Conservation (phyloP, 2,329 filamentous ascomycete species). For the Ilyonectria sp. region DNA sequence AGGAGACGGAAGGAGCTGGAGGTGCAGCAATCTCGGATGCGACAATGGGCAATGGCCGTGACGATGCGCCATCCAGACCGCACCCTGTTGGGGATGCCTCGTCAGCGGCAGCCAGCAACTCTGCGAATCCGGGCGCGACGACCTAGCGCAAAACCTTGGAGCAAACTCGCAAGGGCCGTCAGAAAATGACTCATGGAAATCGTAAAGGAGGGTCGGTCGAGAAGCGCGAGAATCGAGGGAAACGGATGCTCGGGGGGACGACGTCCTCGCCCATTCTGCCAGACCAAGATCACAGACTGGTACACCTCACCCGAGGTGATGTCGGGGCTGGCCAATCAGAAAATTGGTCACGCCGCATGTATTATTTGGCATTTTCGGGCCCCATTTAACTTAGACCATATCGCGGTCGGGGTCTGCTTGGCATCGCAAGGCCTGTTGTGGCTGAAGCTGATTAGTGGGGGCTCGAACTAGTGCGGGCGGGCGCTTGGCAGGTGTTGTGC, state of each 20-base stretch:
- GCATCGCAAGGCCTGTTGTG: conserved; percentile 44
- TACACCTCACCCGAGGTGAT: conserved; percentile 54
- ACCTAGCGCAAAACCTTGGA: conserved; percentile 44
- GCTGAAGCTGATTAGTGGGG: conserved; percentile 46
- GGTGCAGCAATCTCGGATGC: conserved; percentile 51
- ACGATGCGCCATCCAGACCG: conserved; percentile 36
- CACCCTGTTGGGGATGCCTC: conserved; percentile 31
- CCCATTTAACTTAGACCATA: conserved; percentile 52
- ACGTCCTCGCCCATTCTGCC: conserved; percentile 48
- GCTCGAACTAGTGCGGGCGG: conserved; percentile 11
- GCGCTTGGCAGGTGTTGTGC: conserved; percentile 23
- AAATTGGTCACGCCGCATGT: conserved; percentile 54
- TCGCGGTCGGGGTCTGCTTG: conserved; percentile 45
- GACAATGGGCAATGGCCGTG: conserved; percentile 49
- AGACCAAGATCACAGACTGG: conserved; percentile 52
- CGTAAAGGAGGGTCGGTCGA: conserved; percentile 48
- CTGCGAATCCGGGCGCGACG: conserved; percentile 30
- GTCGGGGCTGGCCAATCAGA: conserved; percentile 57
- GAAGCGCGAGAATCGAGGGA: conserved; percentile 48
- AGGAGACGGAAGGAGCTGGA: conserved; percentile 20
- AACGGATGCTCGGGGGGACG: conserved; percentile 49
- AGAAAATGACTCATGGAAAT: conserved; percentile 52
- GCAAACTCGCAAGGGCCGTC: conserved; percentile 35
- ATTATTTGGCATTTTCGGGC: conserved; percentile 54
- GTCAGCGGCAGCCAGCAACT: conserved; percentile 37